Percentiles rank a stretch among this genome's conserved stretches.
These are phyloP conservation scores for Backusella morwellensis DNA, from an alignment of 192 early-diverging fungal species.

Conservation along the genomic window DNA sequence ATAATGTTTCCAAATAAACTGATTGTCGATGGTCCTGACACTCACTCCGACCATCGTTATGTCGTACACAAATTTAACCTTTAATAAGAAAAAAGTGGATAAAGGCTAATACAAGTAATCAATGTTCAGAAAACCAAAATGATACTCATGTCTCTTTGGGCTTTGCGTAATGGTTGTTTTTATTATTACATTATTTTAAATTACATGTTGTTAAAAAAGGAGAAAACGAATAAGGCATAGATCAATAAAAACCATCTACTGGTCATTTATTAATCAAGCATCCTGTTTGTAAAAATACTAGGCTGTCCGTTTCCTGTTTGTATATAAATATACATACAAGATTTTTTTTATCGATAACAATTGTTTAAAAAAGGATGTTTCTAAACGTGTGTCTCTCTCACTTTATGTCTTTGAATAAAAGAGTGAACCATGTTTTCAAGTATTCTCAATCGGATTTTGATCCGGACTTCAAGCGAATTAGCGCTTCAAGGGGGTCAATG, in stretches of 20 bases:
- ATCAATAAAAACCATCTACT: background rate
- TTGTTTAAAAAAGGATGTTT: background rate
- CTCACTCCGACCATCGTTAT: background rate
- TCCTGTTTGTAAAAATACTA: background rate
- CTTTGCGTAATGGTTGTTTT: background rate
- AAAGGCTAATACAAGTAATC: background rate
- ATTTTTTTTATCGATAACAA: background rate
- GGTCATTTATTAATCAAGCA: background rate
- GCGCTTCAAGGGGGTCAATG: background rate
- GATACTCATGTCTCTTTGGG: background rate
- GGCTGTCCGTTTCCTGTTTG: background rate
- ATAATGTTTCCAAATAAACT: background rate
- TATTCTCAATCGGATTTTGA: conserved; percentile 1
- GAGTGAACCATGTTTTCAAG: background rate
- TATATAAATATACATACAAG: too few relatives aligned
- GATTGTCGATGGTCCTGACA: background rate
- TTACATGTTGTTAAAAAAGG: background rate
- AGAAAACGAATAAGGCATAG: background rate
- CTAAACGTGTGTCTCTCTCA: background rate
- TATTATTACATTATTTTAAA: background rate
- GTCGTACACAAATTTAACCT: background rate
- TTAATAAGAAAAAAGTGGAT: background rate
- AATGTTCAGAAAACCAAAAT: background rate
- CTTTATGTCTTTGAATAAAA: background rate
- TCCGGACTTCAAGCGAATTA: background rate